These are phyloP conservation scores for Proliferodiscus dingleyae DNA, from an alignment of 2,329 filamentous ascomycete species.

Conservation along the genomic window DNA sequence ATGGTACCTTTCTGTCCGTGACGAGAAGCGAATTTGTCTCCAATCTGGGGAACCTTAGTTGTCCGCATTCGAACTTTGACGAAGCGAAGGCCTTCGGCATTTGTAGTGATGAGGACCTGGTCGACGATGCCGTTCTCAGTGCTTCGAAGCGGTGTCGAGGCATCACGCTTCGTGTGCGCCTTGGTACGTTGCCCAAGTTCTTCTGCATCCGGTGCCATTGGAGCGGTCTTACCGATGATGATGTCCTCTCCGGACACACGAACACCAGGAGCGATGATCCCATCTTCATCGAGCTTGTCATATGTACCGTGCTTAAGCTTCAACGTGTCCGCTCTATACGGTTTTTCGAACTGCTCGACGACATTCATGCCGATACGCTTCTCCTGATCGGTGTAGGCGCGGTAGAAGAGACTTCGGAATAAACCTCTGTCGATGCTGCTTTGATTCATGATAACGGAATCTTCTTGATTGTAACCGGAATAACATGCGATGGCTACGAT, in stretches of 20 bases:
- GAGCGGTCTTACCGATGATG: slow-evolving; percentile 97
- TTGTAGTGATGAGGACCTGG: slow-evolving; percentile 88
- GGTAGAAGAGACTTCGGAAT: slow-evolving; percentile 97
- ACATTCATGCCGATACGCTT: slow-evolving; percentile 93
- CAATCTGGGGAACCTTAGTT: slow-evolving; percentile 97
- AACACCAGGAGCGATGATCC: slow-evolving; percentile 87
- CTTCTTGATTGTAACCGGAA: slow-evolving; percentile 99
- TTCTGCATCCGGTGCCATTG: slow-evolving; percentile 86
- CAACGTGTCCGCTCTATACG: slow-evolving; percentile 79
- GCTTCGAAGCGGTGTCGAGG: slow-evolving; percentile 87
- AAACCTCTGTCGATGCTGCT: slow-evolving; percentile 96
- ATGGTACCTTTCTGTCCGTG: slow-evolving; percentile 99
- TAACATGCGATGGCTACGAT: slow-evolving; percentile 98
- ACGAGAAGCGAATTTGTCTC: slow-evolving; percentile 98
- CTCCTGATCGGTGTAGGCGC: slow-evolving; percentile 94
- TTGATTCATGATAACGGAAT: slow-evolving; percentile 99
- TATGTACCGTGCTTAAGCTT: slow-evolving; percentile 93
- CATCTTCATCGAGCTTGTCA: slow-evolving; percentile 95
- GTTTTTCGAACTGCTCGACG: slow-evolving; percentile 93
- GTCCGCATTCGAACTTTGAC: slow-evolving; percentile 97
- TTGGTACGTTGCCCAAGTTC: slow-evolving; percentile 90
- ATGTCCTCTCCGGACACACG: slow-evolving; percentile 97
- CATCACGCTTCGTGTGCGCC: slow-evolving; percentile 87
- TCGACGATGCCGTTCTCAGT: slow-evolving; percentile 98
- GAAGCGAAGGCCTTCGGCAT: slow-evolving; percentile 88